Base-by-base conservation (phyloP, 2,329 filamentous ascomycete species). In the Botrytis cinerea region DNA sequence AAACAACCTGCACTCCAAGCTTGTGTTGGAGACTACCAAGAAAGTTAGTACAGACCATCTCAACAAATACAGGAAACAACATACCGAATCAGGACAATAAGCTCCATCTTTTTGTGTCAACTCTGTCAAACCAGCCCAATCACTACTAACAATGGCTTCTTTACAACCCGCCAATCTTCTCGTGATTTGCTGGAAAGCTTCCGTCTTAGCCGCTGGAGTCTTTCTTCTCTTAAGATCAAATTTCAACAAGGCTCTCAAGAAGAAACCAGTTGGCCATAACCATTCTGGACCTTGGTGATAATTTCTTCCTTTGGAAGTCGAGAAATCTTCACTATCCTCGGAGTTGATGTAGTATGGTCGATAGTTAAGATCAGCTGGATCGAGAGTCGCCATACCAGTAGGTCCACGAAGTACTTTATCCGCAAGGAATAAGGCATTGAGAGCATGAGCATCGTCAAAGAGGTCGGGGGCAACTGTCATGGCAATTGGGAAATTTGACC, bases 241-340 rank as follows among this genome's bases (percentile, higher is more conserved):
- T 82, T 94, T 93, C 76, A 99, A 87, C 76, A 99, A 85, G 1
- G 96, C 96, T 67, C 97, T 91, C 35, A 98, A 86, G 86, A 97
- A 99, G 85, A 94, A 99, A 7, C 96, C 96, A 1, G 94, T 95
- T 0, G 95, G 97, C 96, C 96, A 99, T 38, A 98, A 85, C 96
- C 96, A 99, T 82, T 99, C 96, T 0, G 96, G 97, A 7, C 96
- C 96, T 82, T 98, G 95, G 82, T 99, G 96, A 84, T 99, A 99
- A 83, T 98, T 99, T 73, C 96, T 88, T 68, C 96, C 96, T 83
- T 98, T 98, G 78, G 92, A 90, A 0, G 95, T 98, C 18, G 93
- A 89, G 80, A 98, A 98, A 82, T 98, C 93, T 20, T 89, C 90
- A 74, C 92, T 95, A 83, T 99, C 96, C 80, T 98, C 95, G 77